A percentile compares a stretch with the other conserved stretches of the same genome.
phyloP scores from a whole-genome alignment of 1,139 yeast genomes.

The Saccharomyces hybrid region DNA sequence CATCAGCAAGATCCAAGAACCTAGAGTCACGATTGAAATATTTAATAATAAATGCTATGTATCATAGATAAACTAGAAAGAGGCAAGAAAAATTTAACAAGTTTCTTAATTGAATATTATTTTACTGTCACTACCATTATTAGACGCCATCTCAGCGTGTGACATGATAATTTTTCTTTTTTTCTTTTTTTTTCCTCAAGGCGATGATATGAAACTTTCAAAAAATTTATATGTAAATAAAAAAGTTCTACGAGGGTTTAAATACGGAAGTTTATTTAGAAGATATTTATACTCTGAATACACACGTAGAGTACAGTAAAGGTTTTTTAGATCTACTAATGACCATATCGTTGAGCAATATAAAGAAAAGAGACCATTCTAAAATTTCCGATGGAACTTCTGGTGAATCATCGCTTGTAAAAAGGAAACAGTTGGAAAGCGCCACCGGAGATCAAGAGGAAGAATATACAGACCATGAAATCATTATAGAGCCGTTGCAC shows the following conservation, averaged over 20 bases:
- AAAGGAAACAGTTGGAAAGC: background rate
- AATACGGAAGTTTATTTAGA: background rate
- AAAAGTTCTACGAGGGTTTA: background rate
- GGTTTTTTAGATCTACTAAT: background rate
- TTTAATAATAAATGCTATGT: background rate
- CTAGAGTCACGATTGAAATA: background rate
- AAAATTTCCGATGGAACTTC: background rate
- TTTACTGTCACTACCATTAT: background rate
- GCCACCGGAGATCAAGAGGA: background rate
- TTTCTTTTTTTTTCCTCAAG: background rate
- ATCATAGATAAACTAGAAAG: background rate
- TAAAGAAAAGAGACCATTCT: conserved; percentile 1
- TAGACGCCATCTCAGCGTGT: background rate
- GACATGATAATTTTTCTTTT: background rate
- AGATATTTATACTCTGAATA: background rate
- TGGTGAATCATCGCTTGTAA: background rate
- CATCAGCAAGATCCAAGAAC: conserved; percentile 8
- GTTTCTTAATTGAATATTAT: background rate
- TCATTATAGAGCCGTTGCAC: background rate
- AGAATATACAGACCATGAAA: background rate
- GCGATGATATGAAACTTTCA: conserved; percentile 2
- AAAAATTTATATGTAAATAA: background rate
- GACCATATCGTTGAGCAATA: conserved; percentile 1
- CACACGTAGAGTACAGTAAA: background rate
- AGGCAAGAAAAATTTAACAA: background rate